Percentiles rank a stretch among this genome's conserved stretches.
Evolutionary conservation across 2,329 filamentous ascomycete genomes (phyloP).

Genomic region (Davidsoniella virescens): DNA sequence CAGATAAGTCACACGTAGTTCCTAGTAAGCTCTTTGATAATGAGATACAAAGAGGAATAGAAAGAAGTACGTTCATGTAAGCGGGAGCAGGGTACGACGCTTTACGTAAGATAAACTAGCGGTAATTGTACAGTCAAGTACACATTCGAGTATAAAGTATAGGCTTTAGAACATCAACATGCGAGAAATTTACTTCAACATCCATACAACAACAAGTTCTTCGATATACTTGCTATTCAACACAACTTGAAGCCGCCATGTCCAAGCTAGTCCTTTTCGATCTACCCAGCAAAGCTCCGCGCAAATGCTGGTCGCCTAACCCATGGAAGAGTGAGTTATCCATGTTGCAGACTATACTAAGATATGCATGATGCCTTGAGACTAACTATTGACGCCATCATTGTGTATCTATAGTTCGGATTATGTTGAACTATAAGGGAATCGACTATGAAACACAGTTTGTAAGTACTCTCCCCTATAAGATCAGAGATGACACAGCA

Average conservation of each 20-base stretch:
- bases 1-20: no score
- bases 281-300: slow-evolving; percentile 35
- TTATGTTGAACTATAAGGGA: slow-evolving; percentile 51
- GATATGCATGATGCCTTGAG: slow-evolving; percentile 11
- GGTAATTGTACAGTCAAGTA: no score
- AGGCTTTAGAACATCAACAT: not conserved
- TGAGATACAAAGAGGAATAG: no score
- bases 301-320: slow-evolving; percentile 46
- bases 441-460: slow-evolving; percentile 53
- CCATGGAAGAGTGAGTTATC: slow-evolving; percentile 47
- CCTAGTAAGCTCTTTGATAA: no score
- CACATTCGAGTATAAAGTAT: not conserved
- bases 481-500: no score
- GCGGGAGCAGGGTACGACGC: no score
- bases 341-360: not conserved
- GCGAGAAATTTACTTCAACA: not conserved
- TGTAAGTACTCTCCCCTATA: slow-evolving; percentile 19
- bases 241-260: not conserved
- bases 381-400: not conserved
- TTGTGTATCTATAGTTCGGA: slow-evolving; percentile 31
- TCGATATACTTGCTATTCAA: not conserved
- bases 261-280: slow-evolving; percentile 41
- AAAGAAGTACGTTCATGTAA: no score
- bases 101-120: no score
- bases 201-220: not conserved